Base-by-base conservation (phyloP, 805 yeast species). In the Cyberlindnera xylosilytica region DNA sequence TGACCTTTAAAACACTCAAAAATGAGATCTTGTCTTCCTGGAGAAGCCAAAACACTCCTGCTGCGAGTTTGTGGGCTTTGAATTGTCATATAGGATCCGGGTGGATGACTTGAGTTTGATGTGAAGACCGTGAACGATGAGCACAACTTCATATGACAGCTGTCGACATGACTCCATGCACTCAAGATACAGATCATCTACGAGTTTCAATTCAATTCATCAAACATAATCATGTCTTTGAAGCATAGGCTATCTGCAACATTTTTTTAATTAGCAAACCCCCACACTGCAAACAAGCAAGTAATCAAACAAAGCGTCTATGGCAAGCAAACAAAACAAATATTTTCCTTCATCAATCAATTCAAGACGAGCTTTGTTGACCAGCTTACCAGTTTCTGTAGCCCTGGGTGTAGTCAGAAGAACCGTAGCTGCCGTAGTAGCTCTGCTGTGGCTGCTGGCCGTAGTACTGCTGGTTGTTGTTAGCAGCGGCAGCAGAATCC, bases 401-500 rank as follows among this genome's bases (percentile, higher is more conserved):
- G 28, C 26, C 19, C 40, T 37, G 34, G 33, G 44, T 41, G 44
- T 47, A 51, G 22, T 53, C 52, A 36, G 38, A 42, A 36, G 36
- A 42, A 20, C 35, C 47, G 39, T 44, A 44, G 27, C 46, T 55
- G 23, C 36, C 44, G 34, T 57, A 50, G 58, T 39, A 34, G 39
- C 34, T 18, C 30, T 43, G 53, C 28, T 47, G 51, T 36, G 50
- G 60, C 36, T 47, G 58, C 36, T 56, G 57, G 37, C 52, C 58
- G 36, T 56, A 52, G 44, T 45, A 46, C 13, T 38, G 44, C 40
- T 57, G 64, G 37, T 62, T 65, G 36, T 41, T 48, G 26, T 10
- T 24, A 13, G 29, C 40, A 53, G 38, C 30, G 33, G 42, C 42
- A 32, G 51, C 28, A 42, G 42, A 45, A 26, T 52, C 56, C 29